A percentile compares a stretch with the other conserved stretches of the same genome.
These are phyloP conservation scores for Helianthus tuberosus DNA, from an alignment of 129 eudicot genomes.

Conservation along the genomic window DNA sequence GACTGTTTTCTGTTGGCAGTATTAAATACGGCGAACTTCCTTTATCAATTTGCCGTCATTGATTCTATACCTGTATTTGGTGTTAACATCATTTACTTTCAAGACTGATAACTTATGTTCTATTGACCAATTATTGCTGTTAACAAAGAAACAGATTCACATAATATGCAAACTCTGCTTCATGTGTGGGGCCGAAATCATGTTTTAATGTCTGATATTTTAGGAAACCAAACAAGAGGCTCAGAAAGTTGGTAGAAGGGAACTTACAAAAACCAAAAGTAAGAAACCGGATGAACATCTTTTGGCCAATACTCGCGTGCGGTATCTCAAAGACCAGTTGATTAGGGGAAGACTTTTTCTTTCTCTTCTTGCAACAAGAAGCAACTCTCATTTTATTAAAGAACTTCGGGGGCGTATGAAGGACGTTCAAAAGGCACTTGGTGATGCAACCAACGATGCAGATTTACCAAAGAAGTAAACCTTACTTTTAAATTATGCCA, in stretches of 20 bases:
- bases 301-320: conserved; percentile 54
- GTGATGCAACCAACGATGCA: conserved; percentile 83
- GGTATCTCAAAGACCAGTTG: conserved; percentile 82
- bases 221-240: conserved; percentile 47
- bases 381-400: conserved; percentile 66
- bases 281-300: conserved; percentile 46
- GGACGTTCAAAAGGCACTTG: conserved; percentile 75
- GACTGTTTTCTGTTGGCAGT: too few relatives aligned
- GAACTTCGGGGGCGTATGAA: conserved; percentile 79
- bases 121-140: background rate
- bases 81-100: background rate
- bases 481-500: background rate
- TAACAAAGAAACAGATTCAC: background rate
- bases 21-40: too few relatives aligned
- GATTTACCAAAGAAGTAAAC: conserved; percentile 73
- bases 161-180: background rate
- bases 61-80: background rate
- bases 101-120: background rate
- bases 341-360: conserved; percentile 69
- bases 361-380: conserved; percentile 76
- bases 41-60: too few relatives aligned
- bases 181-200: background rate
- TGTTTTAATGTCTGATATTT: conserved; percentile 16
- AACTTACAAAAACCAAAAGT: conserved; percentile 32
- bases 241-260: conserved; percentile 38